Base-by-base conservation (phyloP, 495 filamentous ascomycete genomes). In the Beverwykella pulmonaria region DNA sequence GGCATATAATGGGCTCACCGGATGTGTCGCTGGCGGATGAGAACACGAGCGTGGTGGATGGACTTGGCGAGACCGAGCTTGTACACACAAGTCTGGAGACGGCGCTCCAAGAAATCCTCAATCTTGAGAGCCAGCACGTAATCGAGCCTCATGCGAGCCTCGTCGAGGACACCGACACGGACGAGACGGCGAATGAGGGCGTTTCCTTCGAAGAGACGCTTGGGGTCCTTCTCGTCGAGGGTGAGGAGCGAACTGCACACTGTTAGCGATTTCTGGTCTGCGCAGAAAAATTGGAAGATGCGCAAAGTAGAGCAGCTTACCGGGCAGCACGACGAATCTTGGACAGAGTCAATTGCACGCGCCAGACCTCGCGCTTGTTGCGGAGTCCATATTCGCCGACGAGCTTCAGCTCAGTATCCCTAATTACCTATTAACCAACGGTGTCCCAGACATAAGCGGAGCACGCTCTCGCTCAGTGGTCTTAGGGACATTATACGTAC, bases 111-210 rank as follows among this genome's bases (percentile, higher is more conserved):
- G 88, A 98, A 98, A 80, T 98, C 94, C 81, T 98, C 95, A 75
- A 90, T 88, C 84, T 92, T 92, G 68, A 98, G 89, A 80, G 94
- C 94, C 75, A 98, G 86, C 77, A 98, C 94, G 90, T 98, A 98
- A 95, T 98, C 94, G 85, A 98, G 92, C 90, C 97, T 98, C 95
- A 98, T 98, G 87, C 95, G 94, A 80, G 92, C 90, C 86, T 98
- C 94, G 79, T 98, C 94, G 79, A 98, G 90, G 77, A 98, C 94
- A 91, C 94, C 94, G 78, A 98, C 92, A 81, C 94, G 95, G 74
- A 98, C 95, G 62, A 98, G 92, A 88, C 94, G 94, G 78, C 94
- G 95, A 89, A 98, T 98, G 78, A 98, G 86, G 79, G 94, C 94
- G 82, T 98, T 98, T 80, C 94, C 94, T 86, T 98, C 94, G 87